phyloP scores from a whole-genome alignment of 2,329 filamentous ascomycete genomes.

The Lojkania enalia region DNA sequence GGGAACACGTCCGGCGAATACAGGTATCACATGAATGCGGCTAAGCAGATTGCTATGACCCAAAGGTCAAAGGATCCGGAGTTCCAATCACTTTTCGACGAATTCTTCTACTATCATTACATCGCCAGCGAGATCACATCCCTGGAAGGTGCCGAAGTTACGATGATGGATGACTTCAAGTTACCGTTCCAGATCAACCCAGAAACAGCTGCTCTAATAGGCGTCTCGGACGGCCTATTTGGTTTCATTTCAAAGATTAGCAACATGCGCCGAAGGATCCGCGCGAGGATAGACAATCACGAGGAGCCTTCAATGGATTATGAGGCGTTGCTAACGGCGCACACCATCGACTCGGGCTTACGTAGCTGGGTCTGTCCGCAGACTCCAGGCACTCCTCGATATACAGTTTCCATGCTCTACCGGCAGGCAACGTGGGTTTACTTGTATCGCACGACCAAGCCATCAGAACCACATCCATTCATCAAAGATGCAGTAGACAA shows the following conservation, averaged over 20 bases:
- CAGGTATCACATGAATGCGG: conserved; percentile 76
- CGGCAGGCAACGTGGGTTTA: conserved; percentile 67
- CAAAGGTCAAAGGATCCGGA: conserved; percentile 65
- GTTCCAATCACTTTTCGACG: conserved; percentile 71
- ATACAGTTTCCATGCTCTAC: conserved; percentile 62
- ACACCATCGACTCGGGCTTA: conserved; percentile 75
- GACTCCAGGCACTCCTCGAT: conserved; percentile 55
- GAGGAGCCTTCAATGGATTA: conserved; percentile 74
- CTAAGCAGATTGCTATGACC: conserved; percentile 68
- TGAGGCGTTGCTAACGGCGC: conserved; percentile 69
- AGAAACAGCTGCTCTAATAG: conserved; percentile 66
- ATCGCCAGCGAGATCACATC: conserved; percentile 62
- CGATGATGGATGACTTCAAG: conserved; percentile 57
- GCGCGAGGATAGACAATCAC: conserved; percentile 64
- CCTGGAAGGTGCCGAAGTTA: conserved; percentile 56
- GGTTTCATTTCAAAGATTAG: conserved; percentile 78
- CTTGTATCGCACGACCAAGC: conserved; percentile 63
- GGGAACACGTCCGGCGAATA: conserved; percentile 70
- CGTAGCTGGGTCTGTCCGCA: conserved; percentile 71
- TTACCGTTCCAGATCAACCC: conserved; percentile 60
- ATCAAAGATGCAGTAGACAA: conserved; percentile 62
- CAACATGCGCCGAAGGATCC: conserved; percentile 72
- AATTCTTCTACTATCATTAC: conserved; percentile 84
- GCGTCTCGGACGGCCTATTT: conserved; percentile 82
- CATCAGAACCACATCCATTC: conserved; percentile 58